Evolutionary conservation across 2,329 filamentous ascomycete species (phyloP).

Genomic region (Cyphellophora europaea): DNA sequence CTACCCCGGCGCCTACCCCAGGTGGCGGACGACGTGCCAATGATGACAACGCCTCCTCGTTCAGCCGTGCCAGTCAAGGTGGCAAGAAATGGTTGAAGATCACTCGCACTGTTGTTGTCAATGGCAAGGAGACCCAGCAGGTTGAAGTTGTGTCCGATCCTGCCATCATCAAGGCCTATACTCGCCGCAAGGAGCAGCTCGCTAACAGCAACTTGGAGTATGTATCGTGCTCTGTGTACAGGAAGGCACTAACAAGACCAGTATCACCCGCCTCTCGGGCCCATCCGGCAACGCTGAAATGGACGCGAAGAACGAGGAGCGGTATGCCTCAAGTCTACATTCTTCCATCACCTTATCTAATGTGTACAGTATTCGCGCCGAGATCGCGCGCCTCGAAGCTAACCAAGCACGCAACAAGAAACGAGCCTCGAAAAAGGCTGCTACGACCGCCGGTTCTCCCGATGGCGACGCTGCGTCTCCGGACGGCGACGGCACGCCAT

Average conservation of each 20-base stretch:
- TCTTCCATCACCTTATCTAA: background rate
- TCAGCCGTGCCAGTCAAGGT: slow-evolving; percentile 61
- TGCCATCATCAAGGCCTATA: slow-evolving; percentile 80
- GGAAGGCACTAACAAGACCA: slow-evolving; percentile 65
- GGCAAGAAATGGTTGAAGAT: slow-evolving; percentile 51
- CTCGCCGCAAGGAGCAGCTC: slow-evolving; percentile 55
- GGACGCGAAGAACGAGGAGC: slow-evolving; percentile 52
- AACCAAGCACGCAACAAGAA: slow-evolving; percentile 68
- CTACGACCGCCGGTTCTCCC: slow-evolving; percentile 11
- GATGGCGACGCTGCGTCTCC: slow-evolving; percentile 30
- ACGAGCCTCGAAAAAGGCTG: slow-evolving; percentile 25
- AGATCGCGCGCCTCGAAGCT: slow-evolving; percentile 74
- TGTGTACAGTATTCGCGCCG: slow-evolving; percentile 39
- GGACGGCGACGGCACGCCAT: slow-evolving; percentile 34
- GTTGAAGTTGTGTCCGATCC: slow-evolving; percentile 61
- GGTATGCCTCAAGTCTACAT: slow-evolving; percentile 32
- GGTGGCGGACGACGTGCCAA: slow-evolving; percentile 40
- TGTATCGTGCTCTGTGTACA: no score
- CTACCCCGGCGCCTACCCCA: slow-evolving; percentile 58
- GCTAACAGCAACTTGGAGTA: background rate
- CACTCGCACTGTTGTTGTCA: slow-evolving; percentile 55
- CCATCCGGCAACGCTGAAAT: slow-evolving; percentile 59
- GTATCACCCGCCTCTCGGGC: slow-evolving; percentile 24
- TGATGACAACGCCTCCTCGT: slow-evolving; percentile 74
- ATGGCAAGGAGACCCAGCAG: slow-evolving; percentile 53